Evolutionary conservation across 2,329 filamentous ascomycete genomes (phyloP).

Genomic region (Dothistroma pini): DNA sequence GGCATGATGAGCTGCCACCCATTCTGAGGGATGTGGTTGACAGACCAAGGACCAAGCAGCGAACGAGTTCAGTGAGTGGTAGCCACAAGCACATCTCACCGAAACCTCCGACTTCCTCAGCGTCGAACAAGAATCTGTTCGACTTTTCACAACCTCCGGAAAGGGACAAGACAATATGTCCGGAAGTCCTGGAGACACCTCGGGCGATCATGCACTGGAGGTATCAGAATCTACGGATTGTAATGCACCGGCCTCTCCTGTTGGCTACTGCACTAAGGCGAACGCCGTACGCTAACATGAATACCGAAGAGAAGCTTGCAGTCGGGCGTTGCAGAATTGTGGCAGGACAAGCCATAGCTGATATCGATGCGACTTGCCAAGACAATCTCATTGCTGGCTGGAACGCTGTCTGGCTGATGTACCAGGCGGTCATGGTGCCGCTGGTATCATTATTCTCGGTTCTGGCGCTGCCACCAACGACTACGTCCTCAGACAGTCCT

Average conservation of each 20-base stretch:
- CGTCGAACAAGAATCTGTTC: constrained; percentile 29
- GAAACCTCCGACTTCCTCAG: constrained; percentile 11
- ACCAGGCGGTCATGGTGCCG: constrained; percentile 75
- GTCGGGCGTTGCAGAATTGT: constrained; percentile 67
- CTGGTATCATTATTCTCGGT: constrained; percentile 64
- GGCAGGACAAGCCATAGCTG: constrained; percentile 66
- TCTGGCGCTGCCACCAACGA: constrained; percentile 16
- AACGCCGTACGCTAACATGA: constrained; percentile 51
- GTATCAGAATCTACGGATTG: constrained; percentile 72
- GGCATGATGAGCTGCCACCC: constrained; percentile 66
- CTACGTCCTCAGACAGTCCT: constrained; percentile 42
- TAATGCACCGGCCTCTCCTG: constrained; percentile 69
- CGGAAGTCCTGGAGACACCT: constrained; percentile 65
- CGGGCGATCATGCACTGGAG: constrained; percentile 78
- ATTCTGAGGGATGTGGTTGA: constrained; percentile 34
- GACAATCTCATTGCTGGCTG: constrained; percentile 73
- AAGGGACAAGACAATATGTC: constrained; percentile 49
- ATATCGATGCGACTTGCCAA: constrained; percentile 67
- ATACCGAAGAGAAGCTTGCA: constrained; percentile 62
- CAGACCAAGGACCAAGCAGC: constrained; percentile 6
- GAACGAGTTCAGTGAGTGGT: constrained; percentile 3
- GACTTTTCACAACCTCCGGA: constrained; percentile 60
- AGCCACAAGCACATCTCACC: constrained; percentile 12
- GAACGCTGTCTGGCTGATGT: constrained; percentile 79
- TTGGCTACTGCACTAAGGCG: constrained; percentile 58